These are phyloP conservation scores for Rubroboletus pulcherrimus DNA, from an alignment of 768 basidiomycete genomes.

Conservation along the genomic window DNA sequence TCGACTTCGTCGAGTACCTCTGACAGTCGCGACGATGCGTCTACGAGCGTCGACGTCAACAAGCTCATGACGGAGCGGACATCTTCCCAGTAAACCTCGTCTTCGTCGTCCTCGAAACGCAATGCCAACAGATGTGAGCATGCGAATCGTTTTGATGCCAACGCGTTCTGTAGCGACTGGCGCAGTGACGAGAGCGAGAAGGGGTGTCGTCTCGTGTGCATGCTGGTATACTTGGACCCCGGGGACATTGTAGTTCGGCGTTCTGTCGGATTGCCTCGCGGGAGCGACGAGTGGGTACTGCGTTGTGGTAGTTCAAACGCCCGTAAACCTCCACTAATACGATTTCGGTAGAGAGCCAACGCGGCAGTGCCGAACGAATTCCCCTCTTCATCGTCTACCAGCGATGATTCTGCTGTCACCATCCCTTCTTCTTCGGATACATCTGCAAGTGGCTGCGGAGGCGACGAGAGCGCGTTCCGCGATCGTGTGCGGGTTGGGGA, in stretches of 20 bases:
- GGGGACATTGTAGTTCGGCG: constrained; percentile 34
- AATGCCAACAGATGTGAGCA: constrained; percentile 78
- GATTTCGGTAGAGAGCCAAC: constrained; percentile 54
- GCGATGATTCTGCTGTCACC: constrained; percentile 19
- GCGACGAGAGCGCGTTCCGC: constrained; percentile 42
- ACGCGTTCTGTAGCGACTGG: constrained; percentile 57
- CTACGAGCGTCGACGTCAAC: constrained; percentile 62
- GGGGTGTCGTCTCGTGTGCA: constrained; percentile 60
- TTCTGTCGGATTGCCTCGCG: constrained; percentile 11
- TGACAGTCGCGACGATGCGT: constrained; percentile 57
- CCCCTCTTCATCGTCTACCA: constrained; percentile 22
- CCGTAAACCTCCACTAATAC: constrained; percentile 47
- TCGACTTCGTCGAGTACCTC: constrained; percentile 64
- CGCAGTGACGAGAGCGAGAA: constrained; percentile 63
- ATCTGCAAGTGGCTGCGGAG: constrained; percentile 28
- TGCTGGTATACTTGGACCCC: constrained; percentile 60
- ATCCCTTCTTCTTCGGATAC: constrained; percentile 38
- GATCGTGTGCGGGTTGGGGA: constrained; percentile 26
- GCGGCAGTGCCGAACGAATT: constrained; percentile 60
- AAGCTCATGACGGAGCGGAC: constrained; percentile 71
- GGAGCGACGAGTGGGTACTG: constrained; percentile 11
- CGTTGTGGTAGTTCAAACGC: constrained; percentile 38
- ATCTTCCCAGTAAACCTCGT: constrained; percentile 82
- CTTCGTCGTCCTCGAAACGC: constrained; percentile 69
- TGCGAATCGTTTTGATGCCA: constrained; percentile 71